Evolutionary conservation across 345 rosid species (phyloP), one percentile per base, ranked within the genome.

Genomic region (Gossypium arboreum): DNA sequence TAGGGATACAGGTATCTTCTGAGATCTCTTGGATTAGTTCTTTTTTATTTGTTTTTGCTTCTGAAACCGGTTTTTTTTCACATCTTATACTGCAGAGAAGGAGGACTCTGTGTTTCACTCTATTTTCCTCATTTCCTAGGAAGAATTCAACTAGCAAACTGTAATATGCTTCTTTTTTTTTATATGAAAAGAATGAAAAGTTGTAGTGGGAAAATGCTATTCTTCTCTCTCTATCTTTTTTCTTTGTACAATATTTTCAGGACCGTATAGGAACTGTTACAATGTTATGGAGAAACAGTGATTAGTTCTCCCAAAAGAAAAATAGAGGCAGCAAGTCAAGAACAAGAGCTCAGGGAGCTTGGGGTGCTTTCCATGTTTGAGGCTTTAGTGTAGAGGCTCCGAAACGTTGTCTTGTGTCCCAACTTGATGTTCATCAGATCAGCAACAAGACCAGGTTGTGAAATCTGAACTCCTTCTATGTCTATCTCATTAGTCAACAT

Each of bases 401-500:
- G 72, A 11, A 55, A 78, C 16, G 68, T 59, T 39, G 73, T 79
- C 67, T 67, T 67, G 0, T 71, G 79, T 8, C 50, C 77, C 7
- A 88, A 44, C 78, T 82, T 86, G 77, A 90, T 85, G 25, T 84
- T 80, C 84, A 73, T 86, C 15, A 86, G 79, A 76, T 86, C 81
- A 22, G 81, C 22, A 59, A 90, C 62, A 67, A 81, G 82, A 15
- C 90, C 90, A 7, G 89, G 94, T 25, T 76, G 79, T 2, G 81
- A 67, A 70, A 90, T 82, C 25, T 83, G 25, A 44, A 59, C 50
- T 39, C 66, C 73, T 45, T 29, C 74, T 3, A 81, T 20, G 45
- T 79, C 76, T 3, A 56, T 64, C 57, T 83, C 83, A 54, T 78
- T 76, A 4, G 67, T 76, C 82, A 88, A 50, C 83, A 84, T 83